Evolutionary conservation across 768 basidiomycete genomes (phyloP).

Genomic region (Pisolithus microcarpus): DNA sequence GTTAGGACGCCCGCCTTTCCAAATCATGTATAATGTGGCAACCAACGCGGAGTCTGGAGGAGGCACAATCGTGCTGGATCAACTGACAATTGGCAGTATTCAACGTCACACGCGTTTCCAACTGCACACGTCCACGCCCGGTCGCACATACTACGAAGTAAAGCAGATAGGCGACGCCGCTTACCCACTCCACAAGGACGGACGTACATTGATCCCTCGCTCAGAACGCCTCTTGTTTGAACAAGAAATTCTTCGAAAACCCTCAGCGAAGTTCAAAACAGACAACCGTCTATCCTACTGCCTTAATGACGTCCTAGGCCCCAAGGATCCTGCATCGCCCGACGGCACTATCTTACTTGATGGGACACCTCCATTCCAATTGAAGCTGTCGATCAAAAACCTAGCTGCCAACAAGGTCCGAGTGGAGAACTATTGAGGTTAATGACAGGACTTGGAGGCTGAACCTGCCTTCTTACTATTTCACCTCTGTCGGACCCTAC

Average conservation of each 20-base stretch:
- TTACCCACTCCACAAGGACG: constrained; percentile 70
- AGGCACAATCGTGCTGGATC: constrained; percentile 63
- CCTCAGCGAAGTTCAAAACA: constrained; percentile 72
- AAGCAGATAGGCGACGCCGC: constrained; percentile 81
- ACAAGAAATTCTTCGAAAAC: constrained; percentile 77
- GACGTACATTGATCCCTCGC: constrained; percentile 55
- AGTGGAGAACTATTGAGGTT: constrained; percentile 48
- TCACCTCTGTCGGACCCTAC: constrained; percentile 77
- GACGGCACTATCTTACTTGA: constrained; percentile 60
- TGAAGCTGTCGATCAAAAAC: constrained; percentile 70
- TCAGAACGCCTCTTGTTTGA: constrained; percentile 69
- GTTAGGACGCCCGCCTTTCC: constrained; percentile 84
- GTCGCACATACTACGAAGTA: constrained; percentile 84
- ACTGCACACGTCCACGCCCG: constrained; percentile 67
- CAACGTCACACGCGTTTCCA: constrained; percentile 76
- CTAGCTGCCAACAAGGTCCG: constrained; percentile 63
- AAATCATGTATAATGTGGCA: constrained; percentile 84
- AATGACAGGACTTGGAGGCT: constrained; percentile 57
- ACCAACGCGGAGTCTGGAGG: constrained; percentile 61
- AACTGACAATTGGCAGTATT: constrained; percentile 79
- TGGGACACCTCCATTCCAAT: constrained; percentile 80
- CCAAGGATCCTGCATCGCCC: constrained; percentile 41
- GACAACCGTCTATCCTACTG: constrained; percentile 66
- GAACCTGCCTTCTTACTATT: constrained; percentile 60
- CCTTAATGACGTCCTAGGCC: constrained; percentile 57